Conservation (phyloP, 345 rosid genomes). For the Brassica nigra region DNA sequence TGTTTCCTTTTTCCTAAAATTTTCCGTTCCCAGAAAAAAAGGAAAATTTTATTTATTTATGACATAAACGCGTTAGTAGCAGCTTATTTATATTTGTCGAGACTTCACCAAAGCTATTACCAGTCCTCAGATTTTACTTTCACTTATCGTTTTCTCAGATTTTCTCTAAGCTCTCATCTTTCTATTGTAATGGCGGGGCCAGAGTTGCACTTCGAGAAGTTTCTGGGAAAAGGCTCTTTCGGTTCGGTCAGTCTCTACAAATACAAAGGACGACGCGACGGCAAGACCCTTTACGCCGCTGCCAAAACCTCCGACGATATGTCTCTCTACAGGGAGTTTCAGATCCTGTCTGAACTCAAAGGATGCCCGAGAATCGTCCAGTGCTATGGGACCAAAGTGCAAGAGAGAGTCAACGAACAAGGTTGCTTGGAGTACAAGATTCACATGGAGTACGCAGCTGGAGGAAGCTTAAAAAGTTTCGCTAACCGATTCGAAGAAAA, state of each 20-base stretch:
- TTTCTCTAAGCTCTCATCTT: not conserved
- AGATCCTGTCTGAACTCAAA: conserved; percentile 36
- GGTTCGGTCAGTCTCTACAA: not conserved
- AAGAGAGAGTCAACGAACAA: not conserved
- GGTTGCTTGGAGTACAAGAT: conserved; percentile 41
- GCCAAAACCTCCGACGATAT: conserved; percentile 37
- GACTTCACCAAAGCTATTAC: not conserved
- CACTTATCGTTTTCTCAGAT: not conserved
- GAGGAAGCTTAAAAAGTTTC: conserved; percentile 42
- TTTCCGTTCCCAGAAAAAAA: too few relatives aligned
- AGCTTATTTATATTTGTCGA: not conserved
- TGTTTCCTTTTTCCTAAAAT: too few relatives aligned
- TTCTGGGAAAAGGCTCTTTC: not conserved
- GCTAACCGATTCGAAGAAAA: conserved; percentile 22
- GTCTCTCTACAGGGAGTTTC: conserved; percentile 45
- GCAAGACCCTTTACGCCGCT: conserved; percentile 19
- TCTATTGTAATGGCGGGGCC: not conserved
- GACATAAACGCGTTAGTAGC: not conserved
- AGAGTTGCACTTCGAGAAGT: not conserved
- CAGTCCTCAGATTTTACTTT: not conserved
- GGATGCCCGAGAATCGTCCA: conserved; percentile 38
- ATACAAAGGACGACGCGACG: not conserved
- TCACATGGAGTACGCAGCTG: conserved; percentile 49
- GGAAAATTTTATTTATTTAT: not conserved
- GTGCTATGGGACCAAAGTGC: conserved; percentile 43